Conservation (phyloP, 2,329 filamentous ascomycete species). For the Torrubiella hemipterigena region DNA sequence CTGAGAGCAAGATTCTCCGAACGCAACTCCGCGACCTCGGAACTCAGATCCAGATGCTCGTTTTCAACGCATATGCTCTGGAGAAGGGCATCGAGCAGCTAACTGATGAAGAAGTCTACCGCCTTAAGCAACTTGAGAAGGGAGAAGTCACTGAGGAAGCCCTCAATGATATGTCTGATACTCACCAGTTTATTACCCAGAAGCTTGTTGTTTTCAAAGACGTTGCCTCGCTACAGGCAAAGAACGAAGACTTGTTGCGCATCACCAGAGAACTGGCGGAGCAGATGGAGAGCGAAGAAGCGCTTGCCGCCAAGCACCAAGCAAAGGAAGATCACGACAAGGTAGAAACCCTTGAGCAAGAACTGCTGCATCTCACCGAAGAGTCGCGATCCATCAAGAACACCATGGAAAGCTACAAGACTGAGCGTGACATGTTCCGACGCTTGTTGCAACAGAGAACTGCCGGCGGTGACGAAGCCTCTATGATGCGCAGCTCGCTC, state of each 20-base stretch:
- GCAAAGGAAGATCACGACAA: constrained; percentile 56
- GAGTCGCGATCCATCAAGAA: constrained; percentile 72
- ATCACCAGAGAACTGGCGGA: constrained; percentile 77
- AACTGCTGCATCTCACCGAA: constrained; percentile 66
- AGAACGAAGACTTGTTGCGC: constrained; percentile 74
- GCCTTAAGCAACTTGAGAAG: constrained; percentile 65
- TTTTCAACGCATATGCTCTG: constrained; percentile 74
- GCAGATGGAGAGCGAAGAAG: constrained; percentile 84
- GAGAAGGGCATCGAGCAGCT: constrained; percentile 68
- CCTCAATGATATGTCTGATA: constrained; percentile 66
- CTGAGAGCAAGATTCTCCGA: constrained; percentile 67
- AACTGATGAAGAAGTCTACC: constrained; percentile 57
- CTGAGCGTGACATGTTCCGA: constrained; percentile 95
- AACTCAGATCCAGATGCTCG: constrained; percentile 78
- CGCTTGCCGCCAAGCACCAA: constrained; percentile 52
- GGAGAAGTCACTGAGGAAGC: constrained; percentile 63
- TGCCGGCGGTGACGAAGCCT: constrained; percentile 48
- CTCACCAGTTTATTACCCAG: constrained; percentile 79
- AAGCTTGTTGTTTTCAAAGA: constrained; percentile 84
- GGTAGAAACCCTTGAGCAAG: constrained; percentile 59
- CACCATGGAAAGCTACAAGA: constrained; percentile 84
- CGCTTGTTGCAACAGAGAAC: constrained; percentile 73
- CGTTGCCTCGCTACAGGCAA: constrained; percentile 70
- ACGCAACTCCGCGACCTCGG: constrained; percentile 84
- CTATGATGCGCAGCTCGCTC: constrained; percentile 60